Conservation (phyloP, 306 rosid species). For the Argentina anserina region DNA sequence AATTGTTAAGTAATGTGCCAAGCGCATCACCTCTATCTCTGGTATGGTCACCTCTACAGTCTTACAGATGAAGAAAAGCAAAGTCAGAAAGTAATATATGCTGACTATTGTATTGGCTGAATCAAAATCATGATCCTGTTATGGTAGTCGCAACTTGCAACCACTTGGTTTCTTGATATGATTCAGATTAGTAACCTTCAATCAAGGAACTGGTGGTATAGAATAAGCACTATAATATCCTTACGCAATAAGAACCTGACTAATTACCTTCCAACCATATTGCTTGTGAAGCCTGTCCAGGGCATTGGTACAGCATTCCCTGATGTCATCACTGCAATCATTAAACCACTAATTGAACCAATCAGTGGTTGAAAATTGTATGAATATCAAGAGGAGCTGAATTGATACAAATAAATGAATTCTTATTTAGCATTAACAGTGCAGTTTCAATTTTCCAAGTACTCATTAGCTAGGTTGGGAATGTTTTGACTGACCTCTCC, state of each 20-base stretch:
- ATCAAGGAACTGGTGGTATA: background rate
- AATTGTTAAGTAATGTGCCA: constrained; percentile 83
- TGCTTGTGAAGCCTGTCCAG: constrained; percentile 60
- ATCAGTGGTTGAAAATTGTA: constrained; percentile 46
- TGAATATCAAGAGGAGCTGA: constrained; percentile 7
- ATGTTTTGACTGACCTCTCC: constrained; percentile 51
- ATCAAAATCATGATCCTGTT: background rate
- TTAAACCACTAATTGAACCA: constrained; percentile 85
- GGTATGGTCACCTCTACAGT: constrained; percentile 83
- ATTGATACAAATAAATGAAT: constrained; percentile 7
- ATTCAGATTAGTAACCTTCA: background rate
- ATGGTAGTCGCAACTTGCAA: background rate
- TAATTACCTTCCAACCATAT: constrained; percentile 73
- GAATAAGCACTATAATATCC: background rate
- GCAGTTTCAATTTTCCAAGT: background rate
- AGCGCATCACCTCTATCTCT: constrained; percentile 89
- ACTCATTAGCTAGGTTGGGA: background rate
- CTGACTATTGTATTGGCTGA: background rate
- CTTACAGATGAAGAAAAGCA: constrained; percentile 32
- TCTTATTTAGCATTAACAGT: background rate
- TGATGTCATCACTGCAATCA: constrained; percentile 82
- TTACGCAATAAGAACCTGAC: background rate
- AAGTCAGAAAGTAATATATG: constrained; percentile 20
- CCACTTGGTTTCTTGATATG: too few relatives aligned
- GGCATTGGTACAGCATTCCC: constrained; percentile 60